phyloP scores from a whole-genome alignment of 495 filamentous ascomycete species.

The Talaromyces ruber region DNA sequence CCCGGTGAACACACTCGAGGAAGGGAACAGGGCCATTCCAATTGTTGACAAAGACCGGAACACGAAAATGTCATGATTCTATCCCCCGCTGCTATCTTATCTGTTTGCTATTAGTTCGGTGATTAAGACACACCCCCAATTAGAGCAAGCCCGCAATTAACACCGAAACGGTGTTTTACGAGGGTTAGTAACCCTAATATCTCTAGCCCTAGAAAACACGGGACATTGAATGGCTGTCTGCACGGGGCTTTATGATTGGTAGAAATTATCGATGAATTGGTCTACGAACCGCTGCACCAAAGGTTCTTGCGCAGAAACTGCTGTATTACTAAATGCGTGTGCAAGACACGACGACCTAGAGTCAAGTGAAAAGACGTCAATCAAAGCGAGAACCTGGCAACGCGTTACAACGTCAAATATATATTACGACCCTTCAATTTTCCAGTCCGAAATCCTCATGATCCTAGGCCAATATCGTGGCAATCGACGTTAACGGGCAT shows the following conservation, averaged over 20 bases:
- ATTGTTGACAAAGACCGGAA: not conserved
- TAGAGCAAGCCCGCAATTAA: not conserved
- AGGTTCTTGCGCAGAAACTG: not conserved
- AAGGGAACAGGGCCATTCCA: no score
- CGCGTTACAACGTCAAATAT: not conserved
- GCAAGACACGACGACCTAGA: not conserved
- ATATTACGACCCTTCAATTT: not conserved
- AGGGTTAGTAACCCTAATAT: not conserved
- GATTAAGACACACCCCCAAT: not conserved
- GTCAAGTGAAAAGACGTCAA: not conserved
- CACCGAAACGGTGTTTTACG: not conserved
- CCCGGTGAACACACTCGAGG: no score
- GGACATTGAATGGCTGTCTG: not conserved
- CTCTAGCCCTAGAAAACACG: not conserved
- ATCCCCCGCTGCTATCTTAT: not conserved
- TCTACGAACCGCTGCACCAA: not conserved
- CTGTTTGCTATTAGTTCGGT: not conserved
- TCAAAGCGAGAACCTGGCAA: not conserved
- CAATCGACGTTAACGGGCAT: no score
- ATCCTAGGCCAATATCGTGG: no score
- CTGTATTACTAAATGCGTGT: not conserved
- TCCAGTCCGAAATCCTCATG: not conserved
- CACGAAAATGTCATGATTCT: not conserved
- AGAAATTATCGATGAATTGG: not conserved
- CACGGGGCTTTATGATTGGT: not conserved